A percentile compares a stretch with the other conserved stretches of the same genome.
Evolutionary conservation across 257 asterid species (phyloP).

Genomic region (Pogostemon cablin): DNA sequence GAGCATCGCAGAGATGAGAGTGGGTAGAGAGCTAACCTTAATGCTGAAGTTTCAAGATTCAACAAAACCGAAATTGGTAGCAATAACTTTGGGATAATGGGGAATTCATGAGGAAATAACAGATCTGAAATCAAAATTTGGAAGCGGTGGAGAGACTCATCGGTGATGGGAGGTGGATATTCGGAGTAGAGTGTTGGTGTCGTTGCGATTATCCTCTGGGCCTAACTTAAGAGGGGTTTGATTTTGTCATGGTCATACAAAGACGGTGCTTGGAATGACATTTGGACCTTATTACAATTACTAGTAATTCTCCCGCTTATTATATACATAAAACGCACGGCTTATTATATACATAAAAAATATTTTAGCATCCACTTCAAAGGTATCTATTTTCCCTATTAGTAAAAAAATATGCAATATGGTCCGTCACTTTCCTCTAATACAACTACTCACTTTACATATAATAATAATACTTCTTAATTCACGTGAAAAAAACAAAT

Average conservation of each 20-base stretch:
- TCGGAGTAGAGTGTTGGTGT: conserved; percentile 24
- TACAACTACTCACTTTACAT: too few species aligned
- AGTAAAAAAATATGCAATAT: too few species aligned
- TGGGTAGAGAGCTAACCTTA: conserved; percentile 20
- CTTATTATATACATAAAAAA: too few species aligned
- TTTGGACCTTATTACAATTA: too few species aligned
- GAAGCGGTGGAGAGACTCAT: conserved; percentile 34
- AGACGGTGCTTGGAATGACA: too few species aligned
- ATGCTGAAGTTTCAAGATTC: conserved; percentile 6
- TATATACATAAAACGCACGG: too few species aligned
- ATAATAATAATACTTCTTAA: too few species aligned
- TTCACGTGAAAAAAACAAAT: too few species aligned
- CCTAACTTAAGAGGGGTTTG: neutral
- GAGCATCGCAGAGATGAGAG: conserved; percentile 24
- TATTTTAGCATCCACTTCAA: too few species aligned
- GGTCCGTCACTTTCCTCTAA: too few species aligned
- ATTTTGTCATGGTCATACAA: neutral
- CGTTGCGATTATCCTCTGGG: neutral
- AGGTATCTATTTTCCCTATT: too few species aligned
- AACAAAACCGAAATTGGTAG: conserved; percentile 14
- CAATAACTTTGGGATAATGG: conserved; percentile 27
- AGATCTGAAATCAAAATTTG: conserved; percentile 46
- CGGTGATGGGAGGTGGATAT: conserved; percentile 28
- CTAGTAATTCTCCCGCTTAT: too few species aligned
- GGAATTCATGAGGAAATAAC: conserved; percentile 26